A percentile compares a stretch with the other conserved stretches of the same genome.
Evolutionary conservation across 78 protist species (phyloP).

Genomic region (Chrysochromulina tobinii): DNA sequence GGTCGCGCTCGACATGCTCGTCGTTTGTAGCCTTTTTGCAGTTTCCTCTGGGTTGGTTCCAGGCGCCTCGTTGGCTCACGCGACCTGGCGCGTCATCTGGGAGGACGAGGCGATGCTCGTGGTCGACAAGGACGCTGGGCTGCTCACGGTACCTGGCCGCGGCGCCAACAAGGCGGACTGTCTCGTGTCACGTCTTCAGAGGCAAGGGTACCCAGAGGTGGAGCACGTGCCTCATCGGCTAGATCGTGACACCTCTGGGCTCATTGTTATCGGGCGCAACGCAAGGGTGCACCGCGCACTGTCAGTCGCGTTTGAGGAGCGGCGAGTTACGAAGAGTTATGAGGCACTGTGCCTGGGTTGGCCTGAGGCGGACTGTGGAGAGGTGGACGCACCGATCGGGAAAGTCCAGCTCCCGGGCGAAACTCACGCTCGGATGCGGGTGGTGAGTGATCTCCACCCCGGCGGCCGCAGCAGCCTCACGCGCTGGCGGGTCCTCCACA

Average conservation of each 20-base stretch:
- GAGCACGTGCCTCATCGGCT: neutral
- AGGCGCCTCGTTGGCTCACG: neutral
- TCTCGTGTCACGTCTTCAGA: neutral
- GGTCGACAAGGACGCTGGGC: conserved; percentile 11
- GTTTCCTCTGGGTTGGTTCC: too few relatives aligned
- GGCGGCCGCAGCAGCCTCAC: neutral
- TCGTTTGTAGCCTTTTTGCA: too few relatives aligned
- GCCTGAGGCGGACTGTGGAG: neutral
- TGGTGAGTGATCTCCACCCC: too few relatives aligned
- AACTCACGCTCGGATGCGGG: too few relatives aligned
- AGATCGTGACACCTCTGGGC: neutral
- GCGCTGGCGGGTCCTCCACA: neutral
- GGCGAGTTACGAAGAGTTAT: neutral
- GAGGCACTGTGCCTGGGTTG: neutral
- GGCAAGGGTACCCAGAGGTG: neutral
- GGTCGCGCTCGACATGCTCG: too few relatives aligned
- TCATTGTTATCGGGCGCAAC: neutral
- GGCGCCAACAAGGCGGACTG: neutral
- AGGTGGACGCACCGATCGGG: neutral
- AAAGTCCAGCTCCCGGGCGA: neutral
- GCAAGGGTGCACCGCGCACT: neutral
- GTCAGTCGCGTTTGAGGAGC: neutral
- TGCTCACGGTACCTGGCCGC: neutral
- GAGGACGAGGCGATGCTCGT: neutral
- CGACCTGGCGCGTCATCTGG: neutral